Evolutionary conservation across 1,284 basidiomycete species (phyloP).

Genomic region (Irpex rosettiformis): DNA sequence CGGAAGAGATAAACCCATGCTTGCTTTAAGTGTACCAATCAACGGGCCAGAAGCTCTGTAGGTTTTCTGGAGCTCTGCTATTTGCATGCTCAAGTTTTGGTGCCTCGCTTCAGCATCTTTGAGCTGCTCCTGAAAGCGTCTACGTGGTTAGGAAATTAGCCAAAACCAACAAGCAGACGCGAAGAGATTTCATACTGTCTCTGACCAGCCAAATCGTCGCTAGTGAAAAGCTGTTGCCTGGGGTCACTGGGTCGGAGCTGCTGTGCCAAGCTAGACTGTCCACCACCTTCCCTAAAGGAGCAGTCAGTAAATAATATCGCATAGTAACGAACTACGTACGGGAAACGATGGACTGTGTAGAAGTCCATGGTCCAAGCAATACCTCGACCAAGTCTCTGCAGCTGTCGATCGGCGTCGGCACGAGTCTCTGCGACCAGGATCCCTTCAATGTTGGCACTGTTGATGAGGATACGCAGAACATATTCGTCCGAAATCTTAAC

Average conservation of each 20-base stretch:
- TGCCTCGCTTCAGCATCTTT: conserved; percentile 17
- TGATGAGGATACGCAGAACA: conserved; percentile 82
- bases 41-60: background rate
- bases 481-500: conserved; percentile 71
- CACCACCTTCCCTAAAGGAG: conserved; percentile 57
- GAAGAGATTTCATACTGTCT: conserved; percentile 27
- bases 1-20: background rate
- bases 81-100: conserved; percentile 2
- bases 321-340: conserved; percentile 38
- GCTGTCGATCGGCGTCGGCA: conserved; percentile 51
- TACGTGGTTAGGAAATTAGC: background rate
- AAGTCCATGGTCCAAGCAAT: conserved; percentile 59
- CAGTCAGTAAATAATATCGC: background rate
- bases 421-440: conserved; percentile 64
- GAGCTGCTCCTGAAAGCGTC: conserved; percentile 20
- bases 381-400: conserved; percentile 44
- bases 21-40: background rate
- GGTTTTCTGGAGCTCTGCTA: conserved; percentile 8
- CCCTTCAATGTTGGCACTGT: conserved; percentile 69
- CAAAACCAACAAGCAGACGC: background rate
- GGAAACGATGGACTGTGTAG: conserved; percentile 58
- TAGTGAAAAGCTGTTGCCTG: conserved; percentile 48
- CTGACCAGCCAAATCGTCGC: conserved; percentile 30
- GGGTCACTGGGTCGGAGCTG: conserved; percentile 36
- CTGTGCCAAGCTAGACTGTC: conserved; percentile 33